A percentile compares a stretch with the other conserved stretches of the same genome.
phyloP scores from a whole-genome alignment of 1,284 basidiomycete genomes.

The Acaromyces ingoldii region DNA sequence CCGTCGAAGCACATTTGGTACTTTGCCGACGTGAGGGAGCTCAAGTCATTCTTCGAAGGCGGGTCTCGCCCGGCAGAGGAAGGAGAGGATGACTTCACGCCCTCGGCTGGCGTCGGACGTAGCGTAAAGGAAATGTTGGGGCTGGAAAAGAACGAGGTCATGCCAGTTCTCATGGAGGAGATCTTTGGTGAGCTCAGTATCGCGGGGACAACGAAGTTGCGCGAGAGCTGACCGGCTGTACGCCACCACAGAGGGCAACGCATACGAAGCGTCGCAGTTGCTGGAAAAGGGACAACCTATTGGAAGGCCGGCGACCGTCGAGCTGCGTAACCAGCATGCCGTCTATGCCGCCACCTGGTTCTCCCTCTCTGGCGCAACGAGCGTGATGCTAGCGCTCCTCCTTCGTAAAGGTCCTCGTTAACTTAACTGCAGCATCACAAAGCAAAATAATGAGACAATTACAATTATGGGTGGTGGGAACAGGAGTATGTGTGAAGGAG shows the following conservation, averaged over 20 bases:
- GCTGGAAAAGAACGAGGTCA: conserved; percentile 11
- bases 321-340: conserved; percentile 87
- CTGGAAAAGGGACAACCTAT: conserved; percentile 74
- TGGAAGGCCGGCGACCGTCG: conserved; percentile 75
- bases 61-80: conserved; percentile 5
- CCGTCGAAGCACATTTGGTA: conserved; percentile 77
- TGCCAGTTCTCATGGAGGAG: conserved; percentile 44
- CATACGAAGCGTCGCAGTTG: conserved; percentile 63
- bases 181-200: conserved; percentile 31
- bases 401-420: not conserved
- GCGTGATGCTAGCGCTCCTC: conserved; percentile 1
- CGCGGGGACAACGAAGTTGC: not conserved
- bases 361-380: conserved; percentile 3
- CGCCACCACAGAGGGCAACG: conserved; percentile 65
- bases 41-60: conserved; percentile 70
- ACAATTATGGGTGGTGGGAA: not conserved
- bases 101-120: conserved; percentile 21
- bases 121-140: conserved; percentile 26
- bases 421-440: too few relatives aligned
- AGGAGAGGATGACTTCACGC: conserved; percentile 23
- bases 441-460: too few relatives aligned
- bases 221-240: not conserved
- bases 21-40: conserved; percentile 73
- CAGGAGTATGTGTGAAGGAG: not conserved
- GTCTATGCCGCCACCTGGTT: conserved; percentile 92